A percentile compares a stretch with the other conserved stretches of the same genome.
These are phyloP conservation scores for Teunomyces stri DNA, from an alignment of 805 yeast genomes.

Conservation along the genomic window DNA sequence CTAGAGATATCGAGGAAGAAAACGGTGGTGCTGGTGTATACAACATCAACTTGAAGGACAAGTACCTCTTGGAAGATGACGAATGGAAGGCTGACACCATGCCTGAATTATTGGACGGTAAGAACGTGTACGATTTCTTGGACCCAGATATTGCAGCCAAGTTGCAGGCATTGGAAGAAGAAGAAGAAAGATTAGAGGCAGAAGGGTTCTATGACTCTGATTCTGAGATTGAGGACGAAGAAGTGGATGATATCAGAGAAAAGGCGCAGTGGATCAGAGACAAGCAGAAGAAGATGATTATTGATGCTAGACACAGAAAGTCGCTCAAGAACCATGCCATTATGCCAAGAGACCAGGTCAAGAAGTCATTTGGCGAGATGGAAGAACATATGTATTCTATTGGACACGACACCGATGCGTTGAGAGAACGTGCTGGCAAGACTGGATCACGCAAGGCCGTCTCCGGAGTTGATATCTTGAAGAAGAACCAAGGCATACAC, in stretches of 20 bases:
- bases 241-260: slow-evolving; percentile 54
- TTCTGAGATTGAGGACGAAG: slow-evolving; percentile 56
- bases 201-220: slow-evolving; percentile 97
- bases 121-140: slow-evolving; percentile 93
- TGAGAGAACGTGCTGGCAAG: slow-evolving; percentile 48
- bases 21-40: slow-evolving; percentile 99
- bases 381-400: slow-evolving; percentile 85
- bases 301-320: slow-evolving; percentile 83
- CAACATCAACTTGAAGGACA: slow-evolving; percentile 90
- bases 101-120: slow-evolving; percentile 97
- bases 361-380: slow-evolving; percentile 73
- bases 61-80: slow-evolving; percentile 88
- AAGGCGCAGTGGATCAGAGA: slow-evolving; percentile 96
- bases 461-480: slow-evolving; percentile 80
- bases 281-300: slow-evolving; percentile 90
- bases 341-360: slow-evolving; percentile 85
- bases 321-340: slow-evolving; percentile 81
- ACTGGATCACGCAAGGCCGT: slow-evolving; percentile 39
- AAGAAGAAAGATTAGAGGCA: slow-evolving; percentile 87
- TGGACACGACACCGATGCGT: slow-evolving; percentile 79
- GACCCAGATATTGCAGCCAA: slow-evolving; percentile 94
- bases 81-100: slow-evolving; percentile 97
- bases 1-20: slow-evolving; percentile 87
- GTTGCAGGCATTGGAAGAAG: slow-evolving; percentile 92
- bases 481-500: slow-evolving; percentile 48